Evolutionary conservation across 352 stramenopile species (phyloP), one percentile per base, ranked within the genome.

Genomic region (Peronospora farinosa): DNA sequence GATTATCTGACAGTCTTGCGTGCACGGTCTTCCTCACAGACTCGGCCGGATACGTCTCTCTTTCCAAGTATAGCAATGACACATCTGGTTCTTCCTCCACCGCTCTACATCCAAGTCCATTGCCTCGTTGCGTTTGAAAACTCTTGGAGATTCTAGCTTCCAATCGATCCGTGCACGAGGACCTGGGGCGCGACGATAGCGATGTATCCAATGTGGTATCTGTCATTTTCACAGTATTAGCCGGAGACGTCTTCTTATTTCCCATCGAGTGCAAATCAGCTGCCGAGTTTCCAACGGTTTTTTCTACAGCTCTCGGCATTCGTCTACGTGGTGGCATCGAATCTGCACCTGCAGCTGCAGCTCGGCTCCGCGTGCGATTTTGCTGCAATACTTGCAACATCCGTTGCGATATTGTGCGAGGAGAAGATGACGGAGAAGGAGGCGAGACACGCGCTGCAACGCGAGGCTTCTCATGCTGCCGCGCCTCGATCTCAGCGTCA

Each of bases 131-230:
- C 3, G 51, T 40, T 21, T 77, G 33, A 15, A 73, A 74, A 15
- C 59, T 70, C 46, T 83, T 77, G 36, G 72, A 86, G 25, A 88
- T 84, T n/a, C 77, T 62, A 17, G 77, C 77, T 52, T 88, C 77
- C 17, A 86, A 57, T 37, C 77, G 63, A 40, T 88, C 74, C 9
- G 65, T 72, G 43, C 61, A 73, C 16, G 71, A 77, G 0, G 57
- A 65, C 0, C 54, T 63, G 2, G 52, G 60, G 5, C 60, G 56
- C 7, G 60, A 61, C 2, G 63, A 70, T 15, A 75, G 38, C 8
- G 49, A 52, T 33, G 64, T 60, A 21, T 49, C 47, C 12, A 61
- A 47, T 5, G 44, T n/a, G 12, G 17, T 11, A 31, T 68, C 65
- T 4, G 48, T 50, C 7, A 53, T 17, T 5, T 30, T 33, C 17